Conservation (phyloP, 2,329 filamentous ascomycete species). For the Cytospora piceicola region DNA sequence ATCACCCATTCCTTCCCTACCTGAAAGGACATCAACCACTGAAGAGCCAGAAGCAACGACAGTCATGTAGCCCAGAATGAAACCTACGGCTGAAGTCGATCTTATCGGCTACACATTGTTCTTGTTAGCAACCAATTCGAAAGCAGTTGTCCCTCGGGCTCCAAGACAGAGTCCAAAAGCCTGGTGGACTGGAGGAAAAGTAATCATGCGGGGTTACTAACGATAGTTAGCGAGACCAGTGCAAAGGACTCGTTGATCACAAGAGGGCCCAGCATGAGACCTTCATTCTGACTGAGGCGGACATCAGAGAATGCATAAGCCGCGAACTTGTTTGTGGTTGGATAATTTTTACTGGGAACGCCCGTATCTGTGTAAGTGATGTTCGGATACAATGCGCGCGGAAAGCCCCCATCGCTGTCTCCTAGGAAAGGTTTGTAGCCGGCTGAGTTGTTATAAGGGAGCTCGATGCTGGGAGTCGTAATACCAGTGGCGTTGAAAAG, state of each 20-base stretch:
- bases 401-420: conserved; percentile 68
- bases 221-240: conserved; percentile 76
- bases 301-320: conserved; percentile 57
- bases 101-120: conserved; percentile 60
- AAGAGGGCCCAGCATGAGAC: conserved; percentile 77
- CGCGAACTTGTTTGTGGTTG: conserved; percentile 46
- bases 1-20: conserved; percentile 69
- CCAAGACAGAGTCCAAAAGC: neutral
- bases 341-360: conserved; percentile 45
- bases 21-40: conserved; percentile 64
- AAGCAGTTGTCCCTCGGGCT: neutral
- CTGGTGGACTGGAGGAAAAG: neutral
- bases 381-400: conserved; percentile 75
- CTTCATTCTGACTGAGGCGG: conserved; percentile 53
- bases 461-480: conserved; percentile 52
- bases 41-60: conserved; percentile 71
- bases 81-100: conserved; percentile 62
- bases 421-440: conserved; percentile 65
- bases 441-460: conserved; percentile 65
- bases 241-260: conserved; percentile 73
- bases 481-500: conserved; percentile 67
- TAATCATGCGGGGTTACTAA: conserved; percentile 1
- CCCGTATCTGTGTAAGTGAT: conserved; percentile 64
- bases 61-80: conserved; percentile 83
- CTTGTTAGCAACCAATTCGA: neutral